Conservation (phyloP, 345 rosid species). For the Eucalyptus microcorys region DNA sequence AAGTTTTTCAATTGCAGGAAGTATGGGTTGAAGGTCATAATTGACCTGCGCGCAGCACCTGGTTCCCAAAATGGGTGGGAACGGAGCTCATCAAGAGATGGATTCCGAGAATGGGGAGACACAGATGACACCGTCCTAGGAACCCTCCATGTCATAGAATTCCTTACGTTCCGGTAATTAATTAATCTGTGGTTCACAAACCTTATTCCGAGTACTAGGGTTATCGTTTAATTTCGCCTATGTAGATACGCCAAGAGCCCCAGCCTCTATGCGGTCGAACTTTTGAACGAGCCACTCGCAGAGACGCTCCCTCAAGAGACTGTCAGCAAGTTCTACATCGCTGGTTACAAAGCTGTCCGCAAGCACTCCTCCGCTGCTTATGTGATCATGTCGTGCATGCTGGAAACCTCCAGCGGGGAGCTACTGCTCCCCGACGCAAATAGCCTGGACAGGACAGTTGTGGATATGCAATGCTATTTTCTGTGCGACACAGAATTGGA, state of each 20-base stretch:
- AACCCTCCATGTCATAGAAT: slow-evolving; percentile 38
- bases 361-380: slow-evolving; percentile 24
- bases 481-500: slow-evolving; percentile 11
- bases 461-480: slow-evolving; percentile 47
- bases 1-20: slow-evolving; percentile 13
- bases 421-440: slow-evolving; percentile 31
- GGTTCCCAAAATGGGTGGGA: slow-evolving; percentile 52
- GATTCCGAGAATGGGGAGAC: slow-evolving; percentile 43
- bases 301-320: background rate
- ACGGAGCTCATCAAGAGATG: slow-evolving; percentile 44
- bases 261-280: background rate
- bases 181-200: background rate
- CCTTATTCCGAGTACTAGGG: background rate
- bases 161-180: slow-evolving; percentile 27
- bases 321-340: slow-evolving; percentile 14
- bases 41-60: slow-evolving; percentile 56
- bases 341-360: slow-evolving; percentile 25
- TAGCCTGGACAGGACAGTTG: slow-evolving; percentile 22
- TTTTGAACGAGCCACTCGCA: slow-evolving; percentile 26
- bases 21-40: slow-evolving; percentile 22
- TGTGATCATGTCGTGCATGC: slow-evolving; percentile 33
- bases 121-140: slow-evolving; percentile 23
- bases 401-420: slow-evolving; percentile 9
- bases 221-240: background rate
- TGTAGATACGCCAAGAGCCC: background rate